Percentiles rank a stretch among this genome's conserved stretches.
phyloP scores from a whole-genome alignment of 2,329 filamentous ascomycete species.

The Arthrobotrys sphaeroides region DNA sequence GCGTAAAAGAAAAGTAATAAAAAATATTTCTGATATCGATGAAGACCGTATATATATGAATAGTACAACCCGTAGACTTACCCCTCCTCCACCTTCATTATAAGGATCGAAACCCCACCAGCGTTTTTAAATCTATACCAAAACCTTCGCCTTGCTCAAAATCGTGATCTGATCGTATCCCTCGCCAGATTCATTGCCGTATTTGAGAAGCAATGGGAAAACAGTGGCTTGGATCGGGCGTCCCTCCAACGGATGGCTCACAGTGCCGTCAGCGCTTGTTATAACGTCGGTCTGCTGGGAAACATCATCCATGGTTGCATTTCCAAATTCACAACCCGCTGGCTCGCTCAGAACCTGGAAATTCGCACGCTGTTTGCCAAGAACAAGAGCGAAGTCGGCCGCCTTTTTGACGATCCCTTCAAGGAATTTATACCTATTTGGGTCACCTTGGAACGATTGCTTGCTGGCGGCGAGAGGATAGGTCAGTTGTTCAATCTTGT shows the following conservation, averaged over 20 bases:
- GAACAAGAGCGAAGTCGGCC: constrained; percentile 28
- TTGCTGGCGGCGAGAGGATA: constrained; percentile 47
- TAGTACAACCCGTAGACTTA: constrained; percentile 8
- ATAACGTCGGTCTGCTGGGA: constrained; percentile 42
- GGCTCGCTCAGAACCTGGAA: constrained; percentile 50
- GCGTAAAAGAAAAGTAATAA: constrained; percentile 8
- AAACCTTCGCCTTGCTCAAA: constrained; percentile 51
- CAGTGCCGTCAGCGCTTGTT: constrained; percentile 24
- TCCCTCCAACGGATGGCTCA: constrained; percentile 44
- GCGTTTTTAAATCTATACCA: constrained; percentile 18
- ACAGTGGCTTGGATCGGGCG: constrained; percentile 44
- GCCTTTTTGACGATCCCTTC: constrained; percentile 43
- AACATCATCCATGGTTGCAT: constrained; percentile 46
- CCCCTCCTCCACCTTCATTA: background rate
- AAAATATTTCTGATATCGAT: constrained; percentile 13
- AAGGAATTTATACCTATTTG: constrained; percentile 48
- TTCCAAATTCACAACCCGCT: constrained; percentile 40
- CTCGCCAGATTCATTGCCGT: constrained; percentile 45
- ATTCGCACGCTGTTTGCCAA: constrained; percentile 50
- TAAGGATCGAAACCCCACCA: background rate
- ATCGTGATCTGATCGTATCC: constrained; percentile 51
- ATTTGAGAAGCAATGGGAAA: constrained; percentile 44
- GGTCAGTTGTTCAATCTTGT: constrained; percentile 50
- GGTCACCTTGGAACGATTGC: constrained; percentile 35
- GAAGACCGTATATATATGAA: constrained; percentile 26